These are phyloP conservation scores for Stagonosporopsis chrysanthemi DNA, from an alignment of 2,329 filamentous ascomycete genomes.

Conservation along the genomic window DNA sequence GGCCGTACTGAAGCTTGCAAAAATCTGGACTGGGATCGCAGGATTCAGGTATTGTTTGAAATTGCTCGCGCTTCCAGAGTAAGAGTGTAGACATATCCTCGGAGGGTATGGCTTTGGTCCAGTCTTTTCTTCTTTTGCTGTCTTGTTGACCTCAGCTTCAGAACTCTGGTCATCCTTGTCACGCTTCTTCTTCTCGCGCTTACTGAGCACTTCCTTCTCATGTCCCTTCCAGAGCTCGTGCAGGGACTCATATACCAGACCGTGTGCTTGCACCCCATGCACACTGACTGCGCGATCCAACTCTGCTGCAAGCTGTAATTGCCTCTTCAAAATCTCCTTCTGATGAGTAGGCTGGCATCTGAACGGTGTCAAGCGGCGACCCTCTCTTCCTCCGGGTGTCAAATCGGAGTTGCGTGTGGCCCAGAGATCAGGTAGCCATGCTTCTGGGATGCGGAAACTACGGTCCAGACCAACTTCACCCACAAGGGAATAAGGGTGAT, in stretches of 20 bases:
- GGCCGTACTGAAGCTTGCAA: conserved; percentile 84
- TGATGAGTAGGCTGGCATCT: conserved; percentile 75
- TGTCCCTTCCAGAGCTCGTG: conserved; percentile 73
- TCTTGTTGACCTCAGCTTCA: conserved; percentile 10
- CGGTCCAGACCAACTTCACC: conserved; percentile 83
- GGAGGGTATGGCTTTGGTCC: conserved; percentile 75
- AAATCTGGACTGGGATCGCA: conserved; percentile 77
- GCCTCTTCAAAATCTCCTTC: conserved; percentile 68
- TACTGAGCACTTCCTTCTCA: conserved; percentile 68
- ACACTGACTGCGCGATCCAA: conserved; percentile 70
- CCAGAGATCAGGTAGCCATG: conserved; percentile 57
- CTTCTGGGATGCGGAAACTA: conserved; percentile 74
- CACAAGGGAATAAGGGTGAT: conserved; percentile 70
- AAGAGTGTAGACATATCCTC: conserved; percentile 91
- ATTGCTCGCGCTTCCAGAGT: conserved; percentile 77
- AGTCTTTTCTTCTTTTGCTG: conserved; percentile 7
- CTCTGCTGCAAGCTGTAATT: conserved; percentile 75
- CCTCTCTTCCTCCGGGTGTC: conserved; percentile 75
- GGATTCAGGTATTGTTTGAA: conserved; percentile 80
- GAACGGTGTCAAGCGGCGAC: conserved; percentile 71
- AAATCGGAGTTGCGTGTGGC: conserved; percentile 57
- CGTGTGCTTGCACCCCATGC: conserved; percentile 80
- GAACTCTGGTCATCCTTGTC: conserved; percentile 27
- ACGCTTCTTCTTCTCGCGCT: conserved; percentile 59
- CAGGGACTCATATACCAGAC: conserved; percentile 71